Percentiles rank a stretch among this genome's conserved stretches.
phyloP scores from a whole-genome alignment of 441 rosid species.

The Eutrema salsugineum region DNA sequence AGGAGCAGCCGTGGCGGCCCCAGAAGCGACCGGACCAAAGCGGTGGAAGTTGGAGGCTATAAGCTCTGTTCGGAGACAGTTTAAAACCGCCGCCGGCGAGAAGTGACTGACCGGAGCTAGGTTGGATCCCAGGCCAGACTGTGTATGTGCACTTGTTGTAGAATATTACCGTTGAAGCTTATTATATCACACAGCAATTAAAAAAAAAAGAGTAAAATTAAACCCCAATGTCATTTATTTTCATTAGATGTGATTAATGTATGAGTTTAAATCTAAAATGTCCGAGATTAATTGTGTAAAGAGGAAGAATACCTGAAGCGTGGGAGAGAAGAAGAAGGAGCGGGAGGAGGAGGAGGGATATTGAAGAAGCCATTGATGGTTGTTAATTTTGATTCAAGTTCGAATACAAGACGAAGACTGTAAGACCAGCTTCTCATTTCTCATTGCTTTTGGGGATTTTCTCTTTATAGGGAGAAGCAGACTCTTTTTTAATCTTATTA shows the following conservation, averaged over 20 bases:
- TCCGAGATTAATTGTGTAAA: not conserved
- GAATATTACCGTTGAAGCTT: conserved; percentile 42
- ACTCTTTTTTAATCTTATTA: too few relatives aligned
- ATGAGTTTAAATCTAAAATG: not conserved
- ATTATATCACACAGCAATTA: not conserved
- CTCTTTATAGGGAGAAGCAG: conserved; percentile 19
- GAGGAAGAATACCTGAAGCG: conserved; percentile 12
- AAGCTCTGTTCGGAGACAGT: conserved; percentile 57
- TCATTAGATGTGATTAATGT: not conserved
- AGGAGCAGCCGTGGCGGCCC: conserved; percentile 84
- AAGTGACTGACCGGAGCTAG: conserved; percentile 61
- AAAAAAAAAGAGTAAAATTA: not conserved
- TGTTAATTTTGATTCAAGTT: not conserved
- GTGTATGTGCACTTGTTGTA: conserved; percentile 70
- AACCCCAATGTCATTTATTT: not conserved
- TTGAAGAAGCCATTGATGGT: conserved; percentile 15
- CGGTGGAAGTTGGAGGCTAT: conserved; percentile 49
- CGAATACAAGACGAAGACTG: not conserved
- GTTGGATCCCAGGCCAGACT: conserved; percentile 90
- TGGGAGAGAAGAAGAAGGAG: conserved; percentile 8
- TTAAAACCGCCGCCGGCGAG: conserved; percentile 73
- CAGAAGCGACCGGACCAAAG: conserved; percentile 92
- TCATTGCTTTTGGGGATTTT: conserved; percentile 3
- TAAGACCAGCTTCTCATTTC: conserved; percentile 8
- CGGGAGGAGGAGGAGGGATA: not conserved